Conservation (phyloP, 495 filamentous ascomycete genomes). For the Aspergillus olivimuriae region DNA sequence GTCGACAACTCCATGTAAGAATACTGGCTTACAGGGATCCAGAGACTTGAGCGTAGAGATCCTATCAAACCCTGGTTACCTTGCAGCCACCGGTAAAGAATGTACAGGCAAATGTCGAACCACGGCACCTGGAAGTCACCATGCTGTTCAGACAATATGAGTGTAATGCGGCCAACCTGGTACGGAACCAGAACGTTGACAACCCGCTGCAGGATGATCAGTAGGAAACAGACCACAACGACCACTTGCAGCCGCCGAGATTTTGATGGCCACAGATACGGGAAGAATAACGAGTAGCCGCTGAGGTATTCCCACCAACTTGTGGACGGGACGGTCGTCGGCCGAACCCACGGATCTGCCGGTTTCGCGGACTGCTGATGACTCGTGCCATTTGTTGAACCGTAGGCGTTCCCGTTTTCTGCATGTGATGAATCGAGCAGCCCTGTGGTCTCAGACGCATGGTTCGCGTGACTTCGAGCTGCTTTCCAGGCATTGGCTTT, state of each 20-base stretch:
- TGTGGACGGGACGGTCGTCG: conserved; percentile 57
- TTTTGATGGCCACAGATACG: conserved; percentile 88
- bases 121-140: conserved; percentile 51
- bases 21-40: conserved; percentile 95
- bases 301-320: conserved; percentile 89
- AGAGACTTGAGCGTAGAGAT: conserved; percentile 72
- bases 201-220: conserved; percentile 69
- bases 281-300: conserved; percentile 84
- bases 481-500: conserved; percentile 22
- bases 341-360: conserved; percentile 55
- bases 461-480: conserved; percentile 22
- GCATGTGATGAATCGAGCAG: conserved; percentile 34
- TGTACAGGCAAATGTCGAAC: conserved; percentile 68
- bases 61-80: conserved; percentile 82
- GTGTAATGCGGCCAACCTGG: conserved; percentile 68
- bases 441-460: conserved; percentile 49
- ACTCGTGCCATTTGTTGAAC: conserved; percentile 33
- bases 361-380: conserved; percentile 34
- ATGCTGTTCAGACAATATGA: conserved; percentile 51
- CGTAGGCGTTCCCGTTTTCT: conserved; percentile 49
- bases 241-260: conserved; percentile 62
- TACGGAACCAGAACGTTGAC: conserved; percentile 76
- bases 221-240: conserved; percentile 70
- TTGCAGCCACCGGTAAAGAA: conserved; percentile 78
- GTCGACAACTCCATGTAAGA: conserved; percentile 92